Conservation (phyloP, 345 rosid species). For the Pistacia integerrima region DNA sequence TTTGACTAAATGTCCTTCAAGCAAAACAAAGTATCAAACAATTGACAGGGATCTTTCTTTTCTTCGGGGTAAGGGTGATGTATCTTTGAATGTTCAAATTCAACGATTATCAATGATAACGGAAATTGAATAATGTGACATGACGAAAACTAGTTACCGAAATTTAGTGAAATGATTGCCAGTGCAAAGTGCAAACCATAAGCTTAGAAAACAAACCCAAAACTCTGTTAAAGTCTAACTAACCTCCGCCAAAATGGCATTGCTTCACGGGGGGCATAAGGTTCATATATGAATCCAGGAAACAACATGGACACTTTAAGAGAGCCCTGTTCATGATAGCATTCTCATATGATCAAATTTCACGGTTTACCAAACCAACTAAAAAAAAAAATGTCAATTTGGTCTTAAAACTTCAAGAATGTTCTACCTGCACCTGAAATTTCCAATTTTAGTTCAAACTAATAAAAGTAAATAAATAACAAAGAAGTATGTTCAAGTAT, state of each 20-base stretch:
- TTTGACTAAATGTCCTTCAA: too few species aligned
- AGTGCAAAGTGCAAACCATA: too few species aligned
- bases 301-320: conserved; percentile 67
- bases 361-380: too few species aligned
- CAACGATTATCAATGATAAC: not conserved
- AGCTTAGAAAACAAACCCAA: too few species aligned
- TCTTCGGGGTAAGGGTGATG: too few species aligned
- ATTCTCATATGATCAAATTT: not conserved
- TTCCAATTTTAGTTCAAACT: too few species aligned
- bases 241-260: conserved; percentile 88
- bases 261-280: conserved; percentile 64
- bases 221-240: conserved; percentile 13
- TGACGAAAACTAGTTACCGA: not conserved
- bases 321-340: conserved; percentile 56
- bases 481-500: conserved; percentile 28
- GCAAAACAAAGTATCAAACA: too few species aligned
- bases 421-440: too few species aligned
- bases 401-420: too few species aligned
- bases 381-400: too few species aligned
- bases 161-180: not conserved
- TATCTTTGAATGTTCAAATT: not conserved
- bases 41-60: too few species aligned
- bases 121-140: conserved; percentile 1
- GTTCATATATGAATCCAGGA: conserved; percentile 92
- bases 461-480: too few species aligned